Evolutionary conservation across 768 basidiomycete species (phyloP).

Genomic region (Tephrocybe sp.): DNA sequence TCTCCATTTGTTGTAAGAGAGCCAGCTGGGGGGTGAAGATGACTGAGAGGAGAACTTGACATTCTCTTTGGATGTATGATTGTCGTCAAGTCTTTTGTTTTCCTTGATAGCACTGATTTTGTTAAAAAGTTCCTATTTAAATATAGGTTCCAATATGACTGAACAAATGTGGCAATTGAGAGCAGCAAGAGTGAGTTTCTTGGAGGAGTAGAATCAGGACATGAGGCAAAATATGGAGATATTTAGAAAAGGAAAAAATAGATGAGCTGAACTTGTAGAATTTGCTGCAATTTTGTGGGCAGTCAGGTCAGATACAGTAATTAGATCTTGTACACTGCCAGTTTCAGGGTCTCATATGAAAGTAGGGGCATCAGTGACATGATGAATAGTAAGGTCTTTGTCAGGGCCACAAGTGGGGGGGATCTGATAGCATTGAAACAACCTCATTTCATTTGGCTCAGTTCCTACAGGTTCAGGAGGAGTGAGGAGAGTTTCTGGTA

Average conservation of each 20-base stretch:
- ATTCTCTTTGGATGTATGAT: no score
- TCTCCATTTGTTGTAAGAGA: no score
- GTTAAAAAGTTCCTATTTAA: background rate
- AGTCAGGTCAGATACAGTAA: background rate
- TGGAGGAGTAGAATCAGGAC: slow-evolving; percentile 1
- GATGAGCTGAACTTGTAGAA: no score
- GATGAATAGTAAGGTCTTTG: background rate
- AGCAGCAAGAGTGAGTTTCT: slow-evolving; percentile 1
- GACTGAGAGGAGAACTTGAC: no score
- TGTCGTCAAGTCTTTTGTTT: background rate
- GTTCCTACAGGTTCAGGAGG: background rate
- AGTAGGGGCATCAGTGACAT: background rate
- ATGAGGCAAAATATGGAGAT: background rate
- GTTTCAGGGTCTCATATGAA: background rate
- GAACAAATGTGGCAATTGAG: background rate
- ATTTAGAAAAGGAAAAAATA: slow-evolving; percentile 7
- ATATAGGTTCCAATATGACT: background rate
- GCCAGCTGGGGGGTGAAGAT: no score
- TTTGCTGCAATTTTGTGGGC: background rate
- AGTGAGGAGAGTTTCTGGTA: no score
- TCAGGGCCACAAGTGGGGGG: background rate
- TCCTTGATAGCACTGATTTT: background rate
- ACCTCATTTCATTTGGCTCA: background rate
- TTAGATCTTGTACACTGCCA: background rate
- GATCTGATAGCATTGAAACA: background rate